Evolutionary conservation across 257 asterid species (phyloP), one percentile per base, ranked within the genome.

Genomic region (Nemophila menziesii): DNA sequence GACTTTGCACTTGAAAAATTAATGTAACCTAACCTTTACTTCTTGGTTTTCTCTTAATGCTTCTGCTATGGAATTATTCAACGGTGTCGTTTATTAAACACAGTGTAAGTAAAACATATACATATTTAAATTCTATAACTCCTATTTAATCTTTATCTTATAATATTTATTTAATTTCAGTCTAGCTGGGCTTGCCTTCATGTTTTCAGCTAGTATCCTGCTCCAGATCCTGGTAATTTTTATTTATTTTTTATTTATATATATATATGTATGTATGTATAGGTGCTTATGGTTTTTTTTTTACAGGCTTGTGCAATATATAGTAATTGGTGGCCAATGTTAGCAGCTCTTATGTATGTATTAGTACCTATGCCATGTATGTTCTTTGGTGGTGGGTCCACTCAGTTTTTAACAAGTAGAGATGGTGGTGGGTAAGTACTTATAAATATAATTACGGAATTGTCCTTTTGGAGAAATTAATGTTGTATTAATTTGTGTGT

Each of bases 331-430:
- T 90, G 98, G 98, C 98, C 98, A 6, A 64, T 90, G 89, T 54
- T 90, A 63, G 84, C 93, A 90, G 96, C 94, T 75, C 93, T 90
- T 18, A 90, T 85, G 99, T 90, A 90, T 58, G 93, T 90, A 34
- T 44, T 90, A 52, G 99, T 90, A 58, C 99, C 96, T 33, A 85
- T 90, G 99, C 94, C 99, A 18, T 90, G 96, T 59, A 60, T 90
- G 40, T 90, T 90, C 68, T 90, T 90, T 52, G 96, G 96, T 20
- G 96, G 93, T 51, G 99, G 99, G 23, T 72, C 96, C 48, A 90
- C 92, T 57, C 96, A 79, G 67, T 85, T 81, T 73, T 74, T 85
- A 50, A 71, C 68, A 43, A 90, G 96, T 58, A 85, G 93, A 43
- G 99, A 90, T 43, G 96, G 96, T 43, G 99, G 92, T 16, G 96